Percentiles rank a stretch among this genome's conserved stretches.
phyloP scores from a whole-genome alignment of 495 filamentous ascomycete genomes.

The Talaromyces liani region DNA sequence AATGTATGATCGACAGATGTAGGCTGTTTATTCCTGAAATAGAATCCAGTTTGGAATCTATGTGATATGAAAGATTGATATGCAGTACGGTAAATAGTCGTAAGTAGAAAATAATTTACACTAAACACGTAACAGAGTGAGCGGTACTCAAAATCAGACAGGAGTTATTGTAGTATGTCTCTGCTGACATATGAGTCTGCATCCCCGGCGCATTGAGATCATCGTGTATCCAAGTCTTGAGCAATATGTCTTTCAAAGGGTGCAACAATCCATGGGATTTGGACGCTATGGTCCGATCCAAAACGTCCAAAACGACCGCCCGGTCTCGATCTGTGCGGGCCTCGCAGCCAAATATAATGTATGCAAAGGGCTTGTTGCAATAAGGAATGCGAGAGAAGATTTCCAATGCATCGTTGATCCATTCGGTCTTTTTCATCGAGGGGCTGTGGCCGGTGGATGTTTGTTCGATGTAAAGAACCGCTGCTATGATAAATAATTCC shows the following conservation, averaged over 20 bases:
- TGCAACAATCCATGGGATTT: background rate
- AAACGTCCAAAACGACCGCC: background rate
- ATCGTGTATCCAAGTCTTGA: background rate
- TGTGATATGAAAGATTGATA: too few species aligned
- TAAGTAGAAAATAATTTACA: background rate
- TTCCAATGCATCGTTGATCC: background rate
- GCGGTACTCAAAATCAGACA: background rate
- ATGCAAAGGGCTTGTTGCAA: slow-evolving; percentile 4
- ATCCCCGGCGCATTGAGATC: background rate
- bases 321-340: background rate
- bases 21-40: too few species aligned
- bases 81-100: background rate
- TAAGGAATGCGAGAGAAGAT: background rate
- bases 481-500: slow-evolving; percentile 2
- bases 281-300: background rate
- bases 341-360: slow-evolving; percentile 3
- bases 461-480: background rate
- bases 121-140: background rate
- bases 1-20: background rate
- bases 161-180: background rate
- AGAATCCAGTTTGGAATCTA: too few species aligned
- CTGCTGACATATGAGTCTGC: background rate
- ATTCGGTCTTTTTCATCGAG: slow-evolving; percentile 1
- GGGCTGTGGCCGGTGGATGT: background rate
- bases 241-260: background rate